phyloP scores from a whole-genome alignment of 1,284 basidiomycete species.

The Ustilago trichophora region DNA sequence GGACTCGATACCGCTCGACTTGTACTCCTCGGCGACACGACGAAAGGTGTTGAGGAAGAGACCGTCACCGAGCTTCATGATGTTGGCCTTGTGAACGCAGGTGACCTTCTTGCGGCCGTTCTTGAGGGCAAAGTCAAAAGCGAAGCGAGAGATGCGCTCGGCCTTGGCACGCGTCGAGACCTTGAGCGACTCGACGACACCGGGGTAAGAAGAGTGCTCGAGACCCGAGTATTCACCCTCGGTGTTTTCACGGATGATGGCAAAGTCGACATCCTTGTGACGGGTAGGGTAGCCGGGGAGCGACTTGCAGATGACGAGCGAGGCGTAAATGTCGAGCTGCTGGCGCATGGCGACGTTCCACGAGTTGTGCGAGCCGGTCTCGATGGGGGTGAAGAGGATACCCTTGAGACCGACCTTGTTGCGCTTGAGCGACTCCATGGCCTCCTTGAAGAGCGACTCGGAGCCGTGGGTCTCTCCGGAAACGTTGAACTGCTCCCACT shows the following conservation, averaged over 20 bases:
- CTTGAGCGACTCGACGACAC: constrained; percentile 98
- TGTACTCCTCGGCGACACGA: constrained; percentile 90
- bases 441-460: constrained; percentile 92
- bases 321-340: constrained; percentile 98
- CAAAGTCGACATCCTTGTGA: constrained; percentile 96
- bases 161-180: constrained; percentile 95
- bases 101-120: constrained; percentile 99
- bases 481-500: constrained; percentile 99
- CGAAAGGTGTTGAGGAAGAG: constrained; percentile 99
- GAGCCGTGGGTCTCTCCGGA: constrained; percentile 93
- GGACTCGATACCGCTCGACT: constrained; percentile 86
- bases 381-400: constrained; percentile 98
- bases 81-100: constrained; percentile 99
- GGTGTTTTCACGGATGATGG: constrained; percentile 99
- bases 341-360: constrained; percentile 99
- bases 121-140: constrained; percentile 98
- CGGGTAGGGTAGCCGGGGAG: constrained; percentile 96
- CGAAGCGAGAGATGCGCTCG: constrained; percentile 95
- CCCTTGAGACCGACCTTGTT: constrained; percentile 99
- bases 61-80: constrained; percentile 99
- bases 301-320: constrained; percentile 97
- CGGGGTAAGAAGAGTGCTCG: constrained; percentile 92
- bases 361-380: constrained; percentile 93
- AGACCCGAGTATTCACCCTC: constrained; percentile 99
- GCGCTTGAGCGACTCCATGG: constrained; percentile 90